These are phyloP conservation scores for Fusarium devonianum DNA, from an alignment of 2,329 filamentous ascomycete species.

Conservation along the genomic window DNA sequence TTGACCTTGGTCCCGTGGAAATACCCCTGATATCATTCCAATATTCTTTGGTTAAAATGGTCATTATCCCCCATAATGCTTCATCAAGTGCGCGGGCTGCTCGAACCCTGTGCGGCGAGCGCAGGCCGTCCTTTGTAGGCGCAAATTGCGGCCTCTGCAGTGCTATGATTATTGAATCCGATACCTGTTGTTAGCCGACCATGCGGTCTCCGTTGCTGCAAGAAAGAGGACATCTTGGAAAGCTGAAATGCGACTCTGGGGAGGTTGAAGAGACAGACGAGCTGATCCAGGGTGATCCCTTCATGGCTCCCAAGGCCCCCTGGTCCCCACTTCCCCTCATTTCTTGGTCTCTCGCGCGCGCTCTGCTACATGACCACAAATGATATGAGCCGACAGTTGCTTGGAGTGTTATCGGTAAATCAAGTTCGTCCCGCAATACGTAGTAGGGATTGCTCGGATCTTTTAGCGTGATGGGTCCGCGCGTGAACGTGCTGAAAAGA, in stretches of 20 bases:
- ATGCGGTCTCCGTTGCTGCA: too few species aligned
- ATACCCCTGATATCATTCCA: slow-evolving; percentile 39
- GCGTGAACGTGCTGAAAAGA: slow-evolving; percentile 15
- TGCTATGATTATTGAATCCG: too few species aligned
- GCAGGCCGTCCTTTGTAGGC: too few species aligned
- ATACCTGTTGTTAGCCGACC: too few species aligned
- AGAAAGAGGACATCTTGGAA: too few species aligned
- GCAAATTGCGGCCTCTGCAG: too few species aligned
- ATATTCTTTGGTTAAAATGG: slow-evolving; percentile 21
- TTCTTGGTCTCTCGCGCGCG: slow-evolving; percentile 10
- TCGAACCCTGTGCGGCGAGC: too few species aligned
- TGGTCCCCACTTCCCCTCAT: slow-evolving; percentile 41
- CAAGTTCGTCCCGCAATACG: slow-evolving; percentile 9
- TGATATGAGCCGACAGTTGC: slow-evolving; percentile 18
- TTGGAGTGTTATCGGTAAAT: not conserved
- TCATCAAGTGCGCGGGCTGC: too few species aligned
- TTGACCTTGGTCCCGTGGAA: slow-evolving; percentile 27
- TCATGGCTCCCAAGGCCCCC: slow-evolving; percentile 15
- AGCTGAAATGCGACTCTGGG: too few species aligned
- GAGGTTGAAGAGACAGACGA: too few species aligned
- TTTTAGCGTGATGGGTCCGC: slow-evolving; percentile 14
- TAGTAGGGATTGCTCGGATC: slow-evolving; percentile 12
- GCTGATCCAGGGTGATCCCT: slow-evolving; percentile 29
- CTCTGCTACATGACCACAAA: not conserved
- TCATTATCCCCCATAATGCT: too few species aligned